Evolutionary conservation across 768 basidiomycete species (phyloP).

Genomic region (Hydnomerulius pinastri): DNA sequence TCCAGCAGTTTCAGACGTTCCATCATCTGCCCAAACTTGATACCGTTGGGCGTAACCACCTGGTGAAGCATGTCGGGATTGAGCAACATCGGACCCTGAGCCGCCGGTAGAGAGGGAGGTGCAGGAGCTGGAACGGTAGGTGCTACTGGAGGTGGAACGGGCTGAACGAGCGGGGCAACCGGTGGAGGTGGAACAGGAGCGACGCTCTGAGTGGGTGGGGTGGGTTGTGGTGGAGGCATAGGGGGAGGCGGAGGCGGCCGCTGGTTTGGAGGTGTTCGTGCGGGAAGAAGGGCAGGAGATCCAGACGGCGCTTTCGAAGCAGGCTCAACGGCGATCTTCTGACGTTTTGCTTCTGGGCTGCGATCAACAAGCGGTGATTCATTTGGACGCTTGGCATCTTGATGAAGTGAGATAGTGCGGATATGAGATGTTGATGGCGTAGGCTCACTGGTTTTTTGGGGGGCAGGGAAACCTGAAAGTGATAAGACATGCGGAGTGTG

Average conservation of each 20-base stretch:
- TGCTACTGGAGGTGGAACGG: background rate
- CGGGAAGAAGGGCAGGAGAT: slow-evolving; percentile 22
- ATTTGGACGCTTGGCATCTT: slow-evolving; percentile 45
- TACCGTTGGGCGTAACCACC: slow-evolving; percentile 3
- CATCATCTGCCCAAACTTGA: slow-evolving; percentile 24
- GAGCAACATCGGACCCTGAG: background rate
- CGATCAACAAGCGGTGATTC: slow-evolving; percentile 37
- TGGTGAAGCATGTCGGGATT: slow-evolving; percentile 18
- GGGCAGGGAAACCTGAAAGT: slow-evolving; percentile 49
- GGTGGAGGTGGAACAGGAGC: background rate
- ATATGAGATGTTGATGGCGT: background rate
- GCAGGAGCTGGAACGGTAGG: slow-evolving; percentile 4
- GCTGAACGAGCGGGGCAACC: background rate
- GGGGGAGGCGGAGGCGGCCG: slow-evolving; percentile 13
- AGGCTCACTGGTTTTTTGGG: slow-evolving; percentile 34
- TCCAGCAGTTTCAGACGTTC: slow-evolving; percentile 23
- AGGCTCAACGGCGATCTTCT: slow-evolving; percentile 22
- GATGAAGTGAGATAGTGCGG: slow-evolving; percentile 11
- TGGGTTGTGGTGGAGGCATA: background rate
- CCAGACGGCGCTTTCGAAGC: slow-evolving; percentile 17
- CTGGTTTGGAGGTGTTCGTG: slow-evolving; percentile 23
- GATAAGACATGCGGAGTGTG: slow-evolving; percentile 46
- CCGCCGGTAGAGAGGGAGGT: background rate
- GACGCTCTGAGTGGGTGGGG: background rate
- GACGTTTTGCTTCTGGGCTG: slow-evolving; percentile 50